Evolutionary conservation across 192 early-diverging fungal genomes (phyloP).

Genomic region (Coemansia sp.): DNA sequence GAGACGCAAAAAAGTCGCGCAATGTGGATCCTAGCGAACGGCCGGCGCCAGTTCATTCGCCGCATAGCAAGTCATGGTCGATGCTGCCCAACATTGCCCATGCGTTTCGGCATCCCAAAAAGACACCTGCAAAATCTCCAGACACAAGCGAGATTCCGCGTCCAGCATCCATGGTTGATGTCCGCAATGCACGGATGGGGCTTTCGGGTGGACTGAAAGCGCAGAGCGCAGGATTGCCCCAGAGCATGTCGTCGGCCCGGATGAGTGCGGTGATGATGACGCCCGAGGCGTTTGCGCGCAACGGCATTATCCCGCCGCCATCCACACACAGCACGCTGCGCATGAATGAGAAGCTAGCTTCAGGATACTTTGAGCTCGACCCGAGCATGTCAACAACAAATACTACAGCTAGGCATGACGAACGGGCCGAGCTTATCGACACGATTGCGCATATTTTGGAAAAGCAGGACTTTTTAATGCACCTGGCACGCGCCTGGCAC

Average conservation of each 20-base stretch:
- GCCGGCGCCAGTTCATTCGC: background rate
- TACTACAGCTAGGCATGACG: background rate
- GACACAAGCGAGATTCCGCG: constrained; percentile 7
- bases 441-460: constrained; percentile 63
- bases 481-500: constrained; percentile 61
- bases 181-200: background rate
- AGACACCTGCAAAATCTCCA: background rate
- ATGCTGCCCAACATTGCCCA: constrained; percentile 6
- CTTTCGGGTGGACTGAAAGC: background rate
- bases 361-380: constrained; percentile 22
- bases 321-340: constrained; percentile 31
- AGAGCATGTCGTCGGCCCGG: constrained; percentile 23
- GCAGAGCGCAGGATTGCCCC: background rate
- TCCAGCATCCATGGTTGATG: constrained; percentile 7
- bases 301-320: constrained; percentile 37
- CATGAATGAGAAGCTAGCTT: constrained; percentile 10
- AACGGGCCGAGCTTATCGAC: constrained; percentile 22
- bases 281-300: constrained; percentile 29
- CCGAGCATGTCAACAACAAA: background rate
- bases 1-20: background rate
- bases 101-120: constrained; percentile 14
- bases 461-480: constrained; percentile 62
- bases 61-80: constrained; percentile 9
- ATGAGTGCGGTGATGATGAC: constrained; percentile 40
- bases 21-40: background rate